phyloP scores from a whole-genome alignment of 2,329 filamentous ascomycete species.

The Mycosphaerella sp. region DNA sequence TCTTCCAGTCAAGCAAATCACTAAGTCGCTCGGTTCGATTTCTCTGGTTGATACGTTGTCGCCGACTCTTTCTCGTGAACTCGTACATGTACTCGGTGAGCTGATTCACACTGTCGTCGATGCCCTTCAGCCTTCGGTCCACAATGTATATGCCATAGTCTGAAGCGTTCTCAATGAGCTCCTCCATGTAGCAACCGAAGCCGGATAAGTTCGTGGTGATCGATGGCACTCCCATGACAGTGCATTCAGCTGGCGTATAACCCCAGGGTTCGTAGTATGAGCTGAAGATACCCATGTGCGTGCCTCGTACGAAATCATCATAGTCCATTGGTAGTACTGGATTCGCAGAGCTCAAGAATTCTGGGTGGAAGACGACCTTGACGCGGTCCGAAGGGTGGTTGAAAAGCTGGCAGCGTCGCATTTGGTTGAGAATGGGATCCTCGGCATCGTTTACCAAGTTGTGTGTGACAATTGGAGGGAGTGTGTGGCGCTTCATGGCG shows the following conservation, averaged over 20 bases:
- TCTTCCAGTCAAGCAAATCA: slow-evolving; percentile 96
- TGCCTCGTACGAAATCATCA: slow-evolving; percentile 96
- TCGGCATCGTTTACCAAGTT: slow-evolving; percentile 96
- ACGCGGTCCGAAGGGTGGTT: slow-evolving; percentile 92
- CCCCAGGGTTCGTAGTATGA: slow-evolving; percentile 99
- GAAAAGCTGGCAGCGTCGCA: slow-evolving; percentile 92
- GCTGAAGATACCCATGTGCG: slow-evolving; percentile 88
- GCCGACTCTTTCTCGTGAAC: slow-evolving; percentile 84
- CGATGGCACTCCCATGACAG: slow-evolving; percentile 96
- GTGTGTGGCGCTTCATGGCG: slow-evolving; percentile 85
- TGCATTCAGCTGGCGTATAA: slow-evolving; percentile 96
- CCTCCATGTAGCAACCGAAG: slow-evolving; percentile 99
- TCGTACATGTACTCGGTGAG: slow-evolving; percentile 89
- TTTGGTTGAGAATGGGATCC: slow-evolving; percentile 91
- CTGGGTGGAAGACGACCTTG: slow-evolving; percentile 96
- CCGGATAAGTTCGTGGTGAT: slow-evolving; percentile 98
- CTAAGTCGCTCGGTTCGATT: slow-evolving; percentile 93
- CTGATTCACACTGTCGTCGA: slow-evolving; percentile 97
- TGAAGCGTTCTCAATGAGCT: slow-evolving; percentile 93
- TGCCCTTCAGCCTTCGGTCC: slow-evolving; percentile 86
- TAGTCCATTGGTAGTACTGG: slow-evolving; percentile 94
- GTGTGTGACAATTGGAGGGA: slow-evolving; percentile 95
- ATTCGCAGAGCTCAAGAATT: slow-evolving; percentile 93
- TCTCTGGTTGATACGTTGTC: slow-evolving; percentile 96
- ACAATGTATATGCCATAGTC: slow-evolving; percentile 99